phyloP scores from a whole-genome alignment of 2,329 filamentous ascomycete species.

The Pezicula neosporulosa region DNA sequence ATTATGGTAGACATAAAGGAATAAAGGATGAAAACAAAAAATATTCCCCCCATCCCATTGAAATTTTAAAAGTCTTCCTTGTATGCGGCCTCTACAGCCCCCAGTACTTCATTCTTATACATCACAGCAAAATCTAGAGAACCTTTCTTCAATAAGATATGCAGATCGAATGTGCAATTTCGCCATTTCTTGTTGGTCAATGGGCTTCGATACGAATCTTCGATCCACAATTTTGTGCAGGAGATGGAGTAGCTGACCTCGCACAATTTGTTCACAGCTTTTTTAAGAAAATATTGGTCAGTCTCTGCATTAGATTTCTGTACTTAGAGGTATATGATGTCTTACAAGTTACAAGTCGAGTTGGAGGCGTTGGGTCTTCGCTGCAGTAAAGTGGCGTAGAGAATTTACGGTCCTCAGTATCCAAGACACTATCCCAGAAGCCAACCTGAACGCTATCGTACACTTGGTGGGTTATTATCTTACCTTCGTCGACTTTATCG shows the following conservation, averaged over 20 bases:
- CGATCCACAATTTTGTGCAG: not conserved
- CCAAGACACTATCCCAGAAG: too few species aligned
- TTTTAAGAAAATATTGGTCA: not conserved
- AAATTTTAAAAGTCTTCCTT: not conserved
- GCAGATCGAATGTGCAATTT: not conserved
- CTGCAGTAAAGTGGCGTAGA: not conserved
- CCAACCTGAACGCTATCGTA: not conserved
- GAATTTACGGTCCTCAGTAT: not conserved
- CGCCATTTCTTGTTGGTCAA: not conserved
- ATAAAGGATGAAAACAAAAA: too few species aligned
- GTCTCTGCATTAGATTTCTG: not conserved
- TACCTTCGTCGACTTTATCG: not conserved
- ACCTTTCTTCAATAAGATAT: not conserved
- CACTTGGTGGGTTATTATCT: not conserved
- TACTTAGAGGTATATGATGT: not conserved
- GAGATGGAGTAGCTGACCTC: not conserved
- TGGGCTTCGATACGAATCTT: not conserved
- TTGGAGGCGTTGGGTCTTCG: not conserved
- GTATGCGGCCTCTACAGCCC: not conserved
- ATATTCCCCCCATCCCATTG: too few species aligned
- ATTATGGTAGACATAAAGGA: too few species aligned
- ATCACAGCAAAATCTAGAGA: not conserved
- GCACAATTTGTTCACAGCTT: not conserved
- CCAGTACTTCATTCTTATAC: not conserved
- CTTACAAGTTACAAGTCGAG: not conserved